phyloP scores from a whole-genome alignment of 495 filamentous ascomycete species.

The Penicillium salamii region DNA sequence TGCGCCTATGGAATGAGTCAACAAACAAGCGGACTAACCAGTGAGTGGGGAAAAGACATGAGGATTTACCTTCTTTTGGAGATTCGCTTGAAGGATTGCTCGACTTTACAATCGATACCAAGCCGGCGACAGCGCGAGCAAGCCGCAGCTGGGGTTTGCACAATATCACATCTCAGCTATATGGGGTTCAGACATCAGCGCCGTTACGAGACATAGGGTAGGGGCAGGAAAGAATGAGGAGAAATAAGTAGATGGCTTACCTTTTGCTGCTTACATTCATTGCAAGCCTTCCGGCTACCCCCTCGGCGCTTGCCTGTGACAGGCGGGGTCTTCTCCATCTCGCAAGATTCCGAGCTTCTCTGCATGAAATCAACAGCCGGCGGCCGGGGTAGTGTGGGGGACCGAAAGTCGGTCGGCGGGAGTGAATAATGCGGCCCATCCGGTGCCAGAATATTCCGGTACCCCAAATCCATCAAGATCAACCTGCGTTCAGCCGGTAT shows the following conservation, averaged over 20 bases:
- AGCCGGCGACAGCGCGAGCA: slow-evolving; percentile 48
- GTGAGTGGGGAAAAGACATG: not conserved
- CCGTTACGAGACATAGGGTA: not conserved
- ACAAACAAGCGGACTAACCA: slow-evolving; percentile 4
- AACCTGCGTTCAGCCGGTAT: slow-evolving; percentile 33
- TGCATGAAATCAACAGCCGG: slow-evolving; percentile 32
- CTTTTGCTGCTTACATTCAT: slow-evolving; percentile 52
- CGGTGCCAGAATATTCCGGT: slow-evolving; percentile 38
- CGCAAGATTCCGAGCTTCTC: slow-evolving; percentile 34
- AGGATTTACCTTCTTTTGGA: slow-evolving; percentile 42
- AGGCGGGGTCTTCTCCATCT: slow-evolving; percentile 44
- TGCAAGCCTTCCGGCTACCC: slow-evolving; percentile 48
- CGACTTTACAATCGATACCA: slow-evolving; percentile 48
- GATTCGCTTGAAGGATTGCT: slow-evolving; percentile 47
- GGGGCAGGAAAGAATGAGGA: not conserved
- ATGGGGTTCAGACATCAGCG: slow-evolving; percentile 2
- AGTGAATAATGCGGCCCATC: slow-evolving; percentile 35
- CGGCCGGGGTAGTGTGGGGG: slow-evolving; percentile 37
- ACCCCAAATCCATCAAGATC: slow-evolving; percentile 43
- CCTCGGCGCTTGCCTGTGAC: slow-evolving; percentile 47
- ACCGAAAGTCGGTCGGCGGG: slow-evolving; percentile 43
- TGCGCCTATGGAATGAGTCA: slow-evolving; percentile 31
- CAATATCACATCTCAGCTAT: slow-evolving; percentile 49
- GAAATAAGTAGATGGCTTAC: slow-evolving; percentile 24
- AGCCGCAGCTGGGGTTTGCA: slow-evolving; percentile 42